Base-by-base conservation (phyloP, 768 basidiomycete species). In the Leccinum fibrillosum region DNA sequence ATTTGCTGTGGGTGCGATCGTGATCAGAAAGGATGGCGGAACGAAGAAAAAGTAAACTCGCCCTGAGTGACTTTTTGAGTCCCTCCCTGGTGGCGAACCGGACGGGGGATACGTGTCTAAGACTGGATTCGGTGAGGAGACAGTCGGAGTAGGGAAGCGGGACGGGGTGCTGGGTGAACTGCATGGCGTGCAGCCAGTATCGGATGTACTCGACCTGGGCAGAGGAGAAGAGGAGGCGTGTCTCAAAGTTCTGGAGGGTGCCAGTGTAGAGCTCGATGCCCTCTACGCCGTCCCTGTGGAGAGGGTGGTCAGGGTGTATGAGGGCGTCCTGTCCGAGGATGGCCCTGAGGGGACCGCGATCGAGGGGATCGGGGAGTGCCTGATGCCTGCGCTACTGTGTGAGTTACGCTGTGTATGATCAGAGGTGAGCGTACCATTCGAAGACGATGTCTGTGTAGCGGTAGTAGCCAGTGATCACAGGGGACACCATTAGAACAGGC, bases 361-460 rank as follows among this genome's bases (percentile, higher is more conserved):
- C 86, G 34, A 81, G 80, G n/a, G 72, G 75, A 68, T 83, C 76
- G n/a, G 82, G 81, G 12, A 89, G 72, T 0, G 74, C 79, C 55
- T 79, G 72, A 51, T 79, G 71, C 89, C 90, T 91, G 42, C 4
- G 8, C 2, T 5, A 5, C 21, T 30, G 3, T 25, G 61, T 48
- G 34, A 54, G 62, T 9, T 19, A 17, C n/a, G 1, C 39, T 42
- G 47, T 4, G n/a, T 49, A 52, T 2, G 54, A 15, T 57, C 35
- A 35, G 39, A 5, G 26, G 4, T 7, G 55, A n/a, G 21, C 66
- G 62, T 64, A 88, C 90, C 88, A 92, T 69, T 91, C 86, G 56
- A 85, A 92, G 81, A 85, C 88, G 53, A 94, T 86, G 72, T 94
- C 92, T 0, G 90, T 90, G 69, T 88, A 93, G 53, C 92, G 77